These are phyloP conservation scores for Austroboletus eburneus DNA, from an alignment of 768 basidiomycete species.

Conservation along the genomic window DNA sequence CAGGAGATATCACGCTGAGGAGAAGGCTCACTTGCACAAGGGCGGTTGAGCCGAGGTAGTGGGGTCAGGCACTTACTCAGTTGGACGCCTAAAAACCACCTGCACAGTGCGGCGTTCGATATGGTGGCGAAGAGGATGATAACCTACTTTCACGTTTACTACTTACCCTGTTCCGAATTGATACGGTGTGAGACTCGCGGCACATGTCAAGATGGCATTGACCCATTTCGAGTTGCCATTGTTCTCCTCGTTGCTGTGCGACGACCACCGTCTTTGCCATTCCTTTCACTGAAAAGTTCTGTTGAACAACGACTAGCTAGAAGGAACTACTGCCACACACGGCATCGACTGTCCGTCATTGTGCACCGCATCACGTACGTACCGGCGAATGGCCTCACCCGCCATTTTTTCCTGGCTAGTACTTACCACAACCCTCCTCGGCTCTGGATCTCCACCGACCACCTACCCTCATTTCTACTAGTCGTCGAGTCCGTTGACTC, in stretches of 20 bases:
- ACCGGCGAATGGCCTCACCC: background rate
- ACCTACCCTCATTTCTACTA: constrained; percentile 18
- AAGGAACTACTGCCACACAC: background rate
- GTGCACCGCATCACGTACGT: background rate
- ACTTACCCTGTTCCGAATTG: too few relatives aligned
- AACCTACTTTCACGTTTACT: too few relatives aligned
- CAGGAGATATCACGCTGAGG: too few relatives aligned
- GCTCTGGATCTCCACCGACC: constrained; percentile 15
- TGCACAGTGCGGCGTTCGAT: too few relatives aligned
- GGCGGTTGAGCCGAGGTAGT: too few relatives aligned
- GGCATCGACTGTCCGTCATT: background rate
- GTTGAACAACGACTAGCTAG: background rate
- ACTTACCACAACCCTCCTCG: background rate
- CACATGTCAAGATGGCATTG: too few relatives aligned
- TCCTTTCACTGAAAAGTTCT: background rate
- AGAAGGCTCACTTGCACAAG: too few relatives aligned
- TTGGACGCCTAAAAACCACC: too few relatives aligned
- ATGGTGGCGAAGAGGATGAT: too few relatives aligned
- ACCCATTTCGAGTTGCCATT: background rate
- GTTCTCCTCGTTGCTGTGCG: background rate
- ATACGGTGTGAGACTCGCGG: too few relatives aligned
- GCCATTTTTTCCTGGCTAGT: background rate
- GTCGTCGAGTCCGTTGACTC: constrained; percentile 16
- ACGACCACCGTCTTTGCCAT: background rate
- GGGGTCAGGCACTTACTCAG: too few relatives aligned